Conservation (phyloP, 176 grass and related monocot species). For the Triticum turgidum region DNA sequence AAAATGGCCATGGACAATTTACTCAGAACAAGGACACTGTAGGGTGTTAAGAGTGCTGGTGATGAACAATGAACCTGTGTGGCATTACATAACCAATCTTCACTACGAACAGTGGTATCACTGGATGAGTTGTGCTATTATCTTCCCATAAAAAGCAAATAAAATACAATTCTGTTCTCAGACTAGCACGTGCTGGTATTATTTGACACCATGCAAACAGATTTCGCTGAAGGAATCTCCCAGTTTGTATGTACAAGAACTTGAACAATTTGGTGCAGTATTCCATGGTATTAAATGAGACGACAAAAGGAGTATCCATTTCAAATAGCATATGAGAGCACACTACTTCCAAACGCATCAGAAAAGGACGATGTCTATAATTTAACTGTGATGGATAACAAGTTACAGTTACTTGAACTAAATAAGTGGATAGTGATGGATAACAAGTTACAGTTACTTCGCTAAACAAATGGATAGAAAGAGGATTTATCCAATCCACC, state of each 20-base stretch:
- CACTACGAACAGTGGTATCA: not conserved
- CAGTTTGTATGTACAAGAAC: not conserved
- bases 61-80: too few relatives aligned
- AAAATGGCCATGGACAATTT: not conserved
- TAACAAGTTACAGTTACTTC: too few relatives aligned
- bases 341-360: not conserved
- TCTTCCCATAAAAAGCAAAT: not conserved
- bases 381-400: not conserved
- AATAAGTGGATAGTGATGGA: too few relatives aligned
- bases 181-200: not conserved
- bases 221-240: not conserved
- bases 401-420: too few relatives aligned
- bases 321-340: not conserved
- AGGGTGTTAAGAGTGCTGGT: too few relatives aligned
- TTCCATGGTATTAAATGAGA: not conserved
- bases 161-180: not conserved
- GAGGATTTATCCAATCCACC: not conserved
- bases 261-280: not conserved
- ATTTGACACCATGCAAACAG: not conserved
- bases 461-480: not conserved
- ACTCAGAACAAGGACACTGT: not conserved
- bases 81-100: not conserved
- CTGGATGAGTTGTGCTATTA: not conserved
- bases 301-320: not conserved
- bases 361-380: not conserved